phyloP scores from a whole-genome alignment of 169 alveolate species.

The Prorocentrum cordatum region DNA sequence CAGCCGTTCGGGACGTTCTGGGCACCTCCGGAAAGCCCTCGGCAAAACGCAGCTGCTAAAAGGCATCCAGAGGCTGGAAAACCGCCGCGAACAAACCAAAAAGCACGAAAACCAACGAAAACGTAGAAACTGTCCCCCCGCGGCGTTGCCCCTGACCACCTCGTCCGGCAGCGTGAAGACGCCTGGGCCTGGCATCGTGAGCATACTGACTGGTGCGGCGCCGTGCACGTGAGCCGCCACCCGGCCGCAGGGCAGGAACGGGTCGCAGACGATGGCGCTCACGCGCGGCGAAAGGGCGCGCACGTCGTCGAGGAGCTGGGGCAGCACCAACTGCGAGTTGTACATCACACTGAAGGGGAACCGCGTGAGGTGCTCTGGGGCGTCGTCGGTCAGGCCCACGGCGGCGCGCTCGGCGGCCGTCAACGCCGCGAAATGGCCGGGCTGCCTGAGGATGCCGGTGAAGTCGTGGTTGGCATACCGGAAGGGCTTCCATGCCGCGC shows the following conservation, averaged over 20 bases:
- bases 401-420: too few relatives aligned
- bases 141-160: conserved; percentile 3
- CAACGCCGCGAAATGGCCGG: too few relatives aligned
- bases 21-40: too few relatives aligned
- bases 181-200: neutral
- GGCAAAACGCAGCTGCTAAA: too few relatives aligned
- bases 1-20: too few relatives aligned
- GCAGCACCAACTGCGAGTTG: neutral
- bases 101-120: neutral
- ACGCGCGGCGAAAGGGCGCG: conserved; percentile 9
- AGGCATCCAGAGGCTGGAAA: too few relatives aligned
- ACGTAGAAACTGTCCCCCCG: neutral
- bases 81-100: neutral
- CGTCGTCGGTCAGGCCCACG: too few relatives aligned
- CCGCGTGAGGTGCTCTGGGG: too few relatives aligned
- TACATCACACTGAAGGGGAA: neutral
- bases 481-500: too few relatives aligned
- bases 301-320: neutral
- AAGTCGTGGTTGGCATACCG: too few relatives aligned
- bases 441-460: too few relatives aligned
- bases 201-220: neutral
- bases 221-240: too few relatives aligned
- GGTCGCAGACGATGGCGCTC: conserved; percentile 16
- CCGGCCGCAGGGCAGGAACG: conserved; percentile 34
- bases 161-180: neutral